Evolutionary conservation across 768 basidiomycete species (phyloP).

Genomic region (Phlegmacium glaucopus): DNA sequence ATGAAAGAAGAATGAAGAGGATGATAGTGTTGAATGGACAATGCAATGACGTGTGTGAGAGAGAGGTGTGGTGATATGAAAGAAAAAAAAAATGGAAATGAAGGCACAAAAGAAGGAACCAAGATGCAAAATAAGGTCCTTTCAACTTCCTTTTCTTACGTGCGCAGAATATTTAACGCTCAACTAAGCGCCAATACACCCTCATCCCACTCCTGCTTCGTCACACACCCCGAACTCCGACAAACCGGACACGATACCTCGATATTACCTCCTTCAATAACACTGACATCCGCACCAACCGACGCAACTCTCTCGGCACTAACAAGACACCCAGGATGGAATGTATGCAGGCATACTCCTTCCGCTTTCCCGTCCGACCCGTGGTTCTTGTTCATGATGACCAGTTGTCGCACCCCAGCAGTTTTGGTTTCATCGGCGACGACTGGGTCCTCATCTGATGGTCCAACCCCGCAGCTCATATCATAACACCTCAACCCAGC

Average conservation of each 20-base stretch:
- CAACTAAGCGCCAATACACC: conserved; percentile 31
- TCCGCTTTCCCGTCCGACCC: conserved; percentile 11
- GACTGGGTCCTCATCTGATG: conserved; percentile 55
- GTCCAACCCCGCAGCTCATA: conserved; percentile 70
- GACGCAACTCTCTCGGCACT: conserved; percentile 61
- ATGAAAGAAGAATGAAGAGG: conserved; percentile 1
- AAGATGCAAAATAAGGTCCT: neutral
- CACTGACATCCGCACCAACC: conserved; percentile 42
- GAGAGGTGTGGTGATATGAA: neutral
- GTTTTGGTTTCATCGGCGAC: conserved; percentile 22
- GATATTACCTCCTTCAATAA: conserved; percentile 32
- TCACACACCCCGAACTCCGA: conserved; percentile 56
- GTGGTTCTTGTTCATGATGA: conserved; percentile 27
- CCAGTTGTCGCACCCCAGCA: conserved; percentile 33
- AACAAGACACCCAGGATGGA: conserved; percentile 75
- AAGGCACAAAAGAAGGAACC: neutral
- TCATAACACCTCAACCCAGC: conserved; percentile 71
- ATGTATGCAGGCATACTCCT: conserved; percentile 55
- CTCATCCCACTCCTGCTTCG: conserved; percentile 57
- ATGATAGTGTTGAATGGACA: no score
- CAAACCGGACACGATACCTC: conserved; percentile 79
- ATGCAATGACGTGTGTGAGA: neutral
- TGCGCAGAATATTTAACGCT: neutral
- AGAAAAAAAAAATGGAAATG: neutral
- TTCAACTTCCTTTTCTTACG: no score